Evolutionary conservation across 1,139 yeast genomes (phyloP), one percentile per base, ranked within the genome.

Genomic region (Zhuliangozyma blackwelliae): DNA sequence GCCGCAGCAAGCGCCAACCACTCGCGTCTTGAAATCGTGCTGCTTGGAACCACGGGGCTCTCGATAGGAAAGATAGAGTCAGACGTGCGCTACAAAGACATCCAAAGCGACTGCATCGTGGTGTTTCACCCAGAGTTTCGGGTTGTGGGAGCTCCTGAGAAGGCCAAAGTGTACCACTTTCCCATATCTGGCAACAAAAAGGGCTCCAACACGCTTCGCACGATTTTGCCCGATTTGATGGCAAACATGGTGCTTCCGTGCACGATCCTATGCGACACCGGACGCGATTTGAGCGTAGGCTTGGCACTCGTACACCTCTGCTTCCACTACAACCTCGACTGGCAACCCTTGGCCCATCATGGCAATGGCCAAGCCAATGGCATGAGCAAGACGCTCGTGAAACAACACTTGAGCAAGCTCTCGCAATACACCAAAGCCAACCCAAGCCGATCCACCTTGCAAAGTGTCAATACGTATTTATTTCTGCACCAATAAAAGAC

Each of bases 361-460:
- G 7, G 16, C 16, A 3, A 16, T 16, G 16, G 16, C 16, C 16
- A n/a, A n/a, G n/a, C n/a, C n/a, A 49, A 48, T 1, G 27, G 34
- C 3, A 7, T 39, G 1, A 59, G 68, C 29, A 84, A 84, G 51
- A 77, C 69, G 20, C 49, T 65, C 5, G 73, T 88, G 7, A 74
- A 79, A 39, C 72, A 70, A 45, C 81, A 83, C 40, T 58, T 86
- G 32, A 75, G 79, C 2, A 56, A 58, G 37, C 50, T 87, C 5
- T 65, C 72, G 20, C 59, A 66, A 5, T 48, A 60, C 3, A 57
- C 69, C 19, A 73, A 70, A 32, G 76, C 76, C 7, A 85, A 86
- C 43, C 95, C 96, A 0, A 80, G 90, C 41, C 63, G 96, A 37
- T 79, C 85, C 22, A 82, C 94, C 0, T 60, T 87, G 29, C 92